Base-by-base conservation (phyloP, 805 yeast species). In the Wickerhamiella slavikovae region DNA sequence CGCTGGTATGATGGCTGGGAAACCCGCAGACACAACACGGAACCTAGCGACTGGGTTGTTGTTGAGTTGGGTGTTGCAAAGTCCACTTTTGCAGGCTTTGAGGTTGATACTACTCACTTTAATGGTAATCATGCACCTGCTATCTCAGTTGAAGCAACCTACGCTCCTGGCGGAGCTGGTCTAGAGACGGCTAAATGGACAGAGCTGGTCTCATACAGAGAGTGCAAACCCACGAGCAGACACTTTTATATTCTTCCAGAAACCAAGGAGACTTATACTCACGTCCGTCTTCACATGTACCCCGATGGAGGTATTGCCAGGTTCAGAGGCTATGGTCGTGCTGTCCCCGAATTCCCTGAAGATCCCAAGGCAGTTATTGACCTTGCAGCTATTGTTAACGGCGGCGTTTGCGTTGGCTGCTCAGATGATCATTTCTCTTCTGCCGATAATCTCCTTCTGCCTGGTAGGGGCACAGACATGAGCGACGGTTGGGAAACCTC, bases 1-100 rank as follows among this genome's bases (percentile, higher is more conserved):
- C 93, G 93, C 3, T 85, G 95, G 94, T 85, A 79, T 48, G 98
- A 85, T 42, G 98, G 98, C 15, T 85, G 96, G 96, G 96, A 85
- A 53, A 85, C 96, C 9, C 64, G 95, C 49, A 66, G 98, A 54
- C 98, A 85, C 59, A 85, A 85, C 51, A 55, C 68, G 1, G 77
- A 60, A 32, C 79, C 68, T 32, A 75, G 76, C 24, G 98, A 85
- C 48, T 85, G 89, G 80, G 94, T 78, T 13, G 58, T 78, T 17
- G 54, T 83, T 49, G 65, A 68, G 47, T 59, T 79, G 49, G 96
- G 96, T 13, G 95, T 83, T 14, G 58, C 77, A 2, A 62, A 75
- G 17, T 94, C 95, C 1, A 61, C 61, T 27, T 50, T 85, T 33
- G 62, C 76, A 28, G 98, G 83, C 9, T 68, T 75, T 43, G 95